phyloP scores from a whole-genome alignment of 2,329 filamentous ascomycete species.

The Ceratocystis diversiconidia region DNA sequence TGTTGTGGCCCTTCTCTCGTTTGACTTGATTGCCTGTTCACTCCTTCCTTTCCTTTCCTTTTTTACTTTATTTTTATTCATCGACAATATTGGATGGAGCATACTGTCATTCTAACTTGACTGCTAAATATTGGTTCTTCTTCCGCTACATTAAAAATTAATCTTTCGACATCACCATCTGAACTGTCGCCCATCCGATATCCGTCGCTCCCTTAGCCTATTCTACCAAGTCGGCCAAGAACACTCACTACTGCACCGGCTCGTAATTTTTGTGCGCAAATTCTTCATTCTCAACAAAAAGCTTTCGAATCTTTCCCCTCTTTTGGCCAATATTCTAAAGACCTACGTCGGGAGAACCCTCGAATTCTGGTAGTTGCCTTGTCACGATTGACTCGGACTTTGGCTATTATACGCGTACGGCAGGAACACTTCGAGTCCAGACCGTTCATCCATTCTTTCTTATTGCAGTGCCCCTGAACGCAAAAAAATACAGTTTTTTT shows the following conservation, averaged over 20 bases:
- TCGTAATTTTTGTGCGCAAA: neutral
- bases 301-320: neutral
- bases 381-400: slow-evolving; percentile 1
- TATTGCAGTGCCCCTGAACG: neutral
- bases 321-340: neutral
- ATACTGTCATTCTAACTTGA: neutral
- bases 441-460: neutral
- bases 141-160: neutral
- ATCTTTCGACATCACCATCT: neutral
- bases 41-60: neutral
- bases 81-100: neutral
- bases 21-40: no score
- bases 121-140: neutral
- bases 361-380: neutral
- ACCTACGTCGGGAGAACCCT: neutral
- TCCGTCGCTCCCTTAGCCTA: neutral
- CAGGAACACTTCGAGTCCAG: neutral
- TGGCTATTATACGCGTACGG: neutral
- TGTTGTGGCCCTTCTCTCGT: neutral
- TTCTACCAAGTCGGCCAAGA: neutral
- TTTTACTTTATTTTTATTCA: neutral
- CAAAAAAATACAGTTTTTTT: neutral
- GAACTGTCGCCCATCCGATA: neutral
- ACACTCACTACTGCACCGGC: neutral
- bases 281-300: neutral